Evolutionary conservation across 495 filamentous ascomycete genomes (phyloP).

Genomic region (Tuber borchii): DNA sequence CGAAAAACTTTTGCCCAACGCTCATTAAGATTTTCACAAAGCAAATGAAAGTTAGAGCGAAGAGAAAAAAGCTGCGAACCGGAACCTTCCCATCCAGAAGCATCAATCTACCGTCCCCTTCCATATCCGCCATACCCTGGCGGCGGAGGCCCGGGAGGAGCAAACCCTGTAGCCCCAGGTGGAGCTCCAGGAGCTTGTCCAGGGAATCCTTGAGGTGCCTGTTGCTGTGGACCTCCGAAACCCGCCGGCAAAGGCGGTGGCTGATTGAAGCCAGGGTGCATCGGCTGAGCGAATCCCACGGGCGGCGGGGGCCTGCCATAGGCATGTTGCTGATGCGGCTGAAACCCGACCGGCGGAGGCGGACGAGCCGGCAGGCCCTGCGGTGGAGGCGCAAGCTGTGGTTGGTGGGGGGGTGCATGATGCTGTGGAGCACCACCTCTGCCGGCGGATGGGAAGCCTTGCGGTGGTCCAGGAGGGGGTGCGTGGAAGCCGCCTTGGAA

Average conservation of each 20-base stretch:
- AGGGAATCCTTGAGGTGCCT: slow-evolving; percentile 32
- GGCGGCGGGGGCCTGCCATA: slow-evolving; percentile 37
- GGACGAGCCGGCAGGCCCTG: slow-evolving; percentile 40
- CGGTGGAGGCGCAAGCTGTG: slow-evolving; percentile 39
- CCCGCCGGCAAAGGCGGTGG: slow-evolving; percentile 37
- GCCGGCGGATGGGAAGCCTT: slow-evolving; percentile 23
- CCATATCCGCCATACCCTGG: slow-evolving; percentile 34
- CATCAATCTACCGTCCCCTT: slow-evolving; percentile 24
- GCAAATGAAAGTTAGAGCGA: neutral
- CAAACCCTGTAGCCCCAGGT: slow-evolving; percentile 32
- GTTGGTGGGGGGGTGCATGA: slow-evolving; percentile 31
- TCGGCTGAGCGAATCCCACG: slow-evolving; percentile 31
- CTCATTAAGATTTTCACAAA: slow-evolving; percentile 8
- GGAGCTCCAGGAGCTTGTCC: slow-evolving; percentile 35
- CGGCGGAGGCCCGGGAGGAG: slow-evolving; percentile 33
- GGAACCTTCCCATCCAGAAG: slow-evolving; percentile 1
- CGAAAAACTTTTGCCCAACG: neutral
- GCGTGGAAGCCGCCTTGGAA: slow-evolving; percentile 28
- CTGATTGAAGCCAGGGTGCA: slow-evolving; percentile 33
- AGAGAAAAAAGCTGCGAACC: slow-evolving; percentile 11
- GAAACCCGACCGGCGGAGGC: slow-evolving; percentile 36
- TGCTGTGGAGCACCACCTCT: slow-evolving; percentile 23
- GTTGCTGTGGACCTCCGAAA: slow-evolving; percentile 31
- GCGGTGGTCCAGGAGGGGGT: slow-evolving; percentile 29
- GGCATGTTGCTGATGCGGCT: slow-evolving; percentile 30